Base-by-base conservation (phyloP, 768 basidiomycete species). In the Suillus weaverae region DNA sequence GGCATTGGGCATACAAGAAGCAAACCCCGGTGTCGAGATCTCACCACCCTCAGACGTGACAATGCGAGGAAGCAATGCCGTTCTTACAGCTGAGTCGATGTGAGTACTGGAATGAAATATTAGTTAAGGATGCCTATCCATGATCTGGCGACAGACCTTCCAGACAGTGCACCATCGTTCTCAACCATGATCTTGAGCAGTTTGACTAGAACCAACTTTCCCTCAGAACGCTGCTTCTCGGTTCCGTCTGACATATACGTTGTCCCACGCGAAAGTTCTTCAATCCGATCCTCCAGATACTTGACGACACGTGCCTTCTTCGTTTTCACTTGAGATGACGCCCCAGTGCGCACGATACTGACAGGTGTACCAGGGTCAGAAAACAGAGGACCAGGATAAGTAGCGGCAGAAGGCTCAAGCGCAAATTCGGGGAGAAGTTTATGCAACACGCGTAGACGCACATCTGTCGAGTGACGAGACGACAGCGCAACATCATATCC, bases 361-460 rank as follows among this genome's bases (percentile, higher is more conserved):
- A 85, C 82, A 3, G 85, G 82, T 5, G 85, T 78, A 1, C 90
- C 87, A 3, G 89, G 81, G 73, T 97, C 96, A 36, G 86, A 84
- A 67, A 94, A 86, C 66, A 98, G 76, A 4, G 97, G 97, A 1
- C 97, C 97, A 48, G 97, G 97, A 77, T 89, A 99, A 2, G 82
- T 77, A 10, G 80, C 79, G 8, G 83, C 76, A 2, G 86, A 82
- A 14, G 77, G 71, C 62, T 88, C 86, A 38, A 88, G 74, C 3
- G 84, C 85, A 39, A 88, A 85, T 62, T 89, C 84, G 0, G 92
- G 88, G 50, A 94, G 83, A n/a, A 92, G 68, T 35, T 86, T 86
- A 67, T 88, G 84, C 62, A 97, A 67, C 11, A 81, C 79, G 46
- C 88, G 87, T 48, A 97, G 83, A 66, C 86, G 83, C 26, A 97